phyloP scores from a whole-genome alignment of 1,284 basidiomycete genomes.

The Ceratobasidium sp. region DNA sequence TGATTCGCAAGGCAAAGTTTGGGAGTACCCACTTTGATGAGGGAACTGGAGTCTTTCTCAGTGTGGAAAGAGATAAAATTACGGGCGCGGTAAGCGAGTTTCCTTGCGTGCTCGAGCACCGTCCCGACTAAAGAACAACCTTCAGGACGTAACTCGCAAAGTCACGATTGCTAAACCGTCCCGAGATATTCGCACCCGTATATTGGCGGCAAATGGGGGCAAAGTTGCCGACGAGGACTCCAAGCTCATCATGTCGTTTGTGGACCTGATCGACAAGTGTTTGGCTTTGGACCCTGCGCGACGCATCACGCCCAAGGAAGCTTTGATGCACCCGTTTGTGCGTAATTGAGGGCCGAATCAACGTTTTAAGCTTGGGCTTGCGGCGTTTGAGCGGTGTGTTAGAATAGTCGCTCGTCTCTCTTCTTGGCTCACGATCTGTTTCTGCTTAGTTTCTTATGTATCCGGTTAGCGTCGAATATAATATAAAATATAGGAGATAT shows the following conservation, averaged over 20 bases:
- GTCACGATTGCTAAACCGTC: conserved; percentile 87
- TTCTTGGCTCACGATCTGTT: not conserved
- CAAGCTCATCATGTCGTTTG: conserved; percentile 84
- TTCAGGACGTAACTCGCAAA: conserved; percentile 83
- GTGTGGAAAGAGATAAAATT: conserved; percentile 84
- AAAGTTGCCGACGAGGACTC: conserved; percentile 91
- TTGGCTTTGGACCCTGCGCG: conserved; percentile 90
- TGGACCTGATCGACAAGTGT: conserved; percentile 94
- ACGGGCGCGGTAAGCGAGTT: conserved; percentile 77
- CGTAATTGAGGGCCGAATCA: not conserved
- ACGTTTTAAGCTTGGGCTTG: not conserved
- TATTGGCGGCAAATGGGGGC: conserved; percentile 82
- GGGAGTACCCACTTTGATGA: conserved; percentile 95
- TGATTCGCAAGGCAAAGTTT: conserved; percentile 95
- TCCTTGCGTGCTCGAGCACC: conserved; percentile 16
- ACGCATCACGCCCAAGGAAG: conserved; percentile 88
- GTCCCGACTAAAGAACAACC: not conserved
- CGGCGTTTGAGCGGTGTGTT: not conserved
- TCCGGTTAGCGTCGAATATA: not conserved
- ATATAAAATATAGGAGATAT: not conserved
- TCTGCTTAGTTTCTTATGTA: not conserved
- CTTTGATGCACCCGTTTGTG: conserved; percentile 88
- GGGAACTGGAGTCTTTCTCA: conserved; percentile 76
- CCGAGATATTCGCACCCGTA: conserved; percentile 81
- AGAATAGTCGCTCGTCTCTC: not conserved